Percentiles rank a stretch among this genome's conserved stretches.
phyloP scores from a whole-genome alignment of 352 stramenopile genomes.

The Saprolegnia parasitica region DNA sequence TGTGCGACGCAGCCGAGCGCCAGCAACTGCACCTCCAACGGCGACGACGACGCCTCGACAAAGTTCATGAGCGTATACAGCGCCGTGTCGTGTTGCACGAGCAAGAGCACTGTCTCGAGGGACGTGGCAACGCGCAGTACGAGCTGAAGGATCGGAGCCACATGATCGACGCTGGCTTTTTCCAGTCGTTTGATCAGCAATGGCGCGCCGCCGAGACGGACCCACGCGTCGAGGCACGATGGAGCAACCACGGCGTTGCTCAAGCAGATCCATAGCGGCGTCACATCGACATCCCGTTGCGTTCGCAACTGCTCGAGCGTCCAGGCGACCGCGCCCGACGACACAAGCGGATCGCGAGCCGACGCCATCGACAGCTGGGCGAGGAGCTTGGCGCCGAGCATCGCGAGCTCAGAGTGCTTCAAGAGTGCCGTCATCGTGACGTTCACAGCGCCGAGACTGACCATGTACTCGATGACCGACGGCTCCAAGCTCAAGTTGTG shows the following conservation, averaged over 20 bases:
- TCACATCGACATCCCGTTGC: no score
- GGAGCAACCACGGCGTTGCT: no score
- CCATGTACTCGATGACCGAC: slow-evolving; percentile 1
- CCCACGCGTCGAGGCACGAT: no score
- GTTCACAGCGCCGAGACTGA: background rate
- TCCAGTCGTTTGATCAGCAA: slow-evolving; percentile 3
- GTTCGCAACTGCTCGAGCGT: no score
- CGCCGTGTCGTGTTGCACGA: background rate
- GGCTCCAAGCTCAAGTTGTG: slow-evolving; percentile 10
- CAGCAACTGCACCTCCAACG: background rate
- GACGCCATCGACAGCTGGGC: slow-evolving; percentile 1
- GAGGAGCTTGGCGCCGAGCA: background rate
- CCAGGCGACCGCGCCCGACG: slow-evolving; percentile 1
- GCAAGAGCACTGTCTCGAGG: background rate
- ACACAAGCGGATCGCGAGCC: background rate
- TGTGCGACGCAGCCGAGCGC: slow-evolving; percentile 11
- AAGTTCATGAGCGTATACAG: background rate
- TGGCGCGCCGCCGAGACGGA: no score
- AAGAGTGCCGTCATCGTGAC: background rate
- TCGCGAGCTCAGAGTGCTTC: background rate
- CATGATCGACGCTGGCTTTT: background rate
- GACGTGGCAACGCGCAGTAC: background rate
- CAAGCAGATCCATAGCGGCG: no score
- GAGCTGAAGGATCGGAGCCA: background rate
- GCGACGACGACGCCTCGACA: background rate